Conservation (phyloP, 2,329 filamentous ascomycete species). For the Kalaharituber pfeilii region DNA sequence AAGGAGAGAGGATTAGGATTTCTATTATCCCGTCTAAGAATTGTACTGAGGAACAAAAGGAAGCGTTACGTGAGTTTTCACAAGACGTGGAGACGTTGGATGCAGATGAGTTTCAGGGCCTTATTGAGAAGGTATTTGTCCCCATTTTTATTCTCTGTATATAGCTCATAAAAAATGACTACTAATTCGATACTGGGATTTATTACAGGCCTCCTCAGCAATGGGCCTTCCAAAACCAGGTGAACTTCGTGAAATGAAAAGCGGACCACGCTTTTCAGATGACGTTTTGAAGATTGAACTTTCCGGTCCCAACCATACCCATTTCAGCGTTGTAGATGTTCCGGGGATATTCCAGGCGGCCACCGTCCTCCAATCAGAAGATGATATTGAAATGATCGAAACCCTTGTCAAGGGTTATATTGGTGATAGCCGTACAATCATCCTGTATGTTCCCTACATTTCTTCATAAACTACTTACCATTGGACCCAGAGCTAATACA, state of each 20-base stretch:
- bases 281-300: slow-evolving; percentile 22
- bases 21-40: slow-evolving; percentile 18
- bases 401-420: slow-evolving; percentile 20
- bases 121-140: slow-evolving; percentile 7
- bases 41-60: slow-evolving; percentile 7
- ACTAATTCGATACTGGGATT: neutral
- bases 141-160: too few relatives aligned
- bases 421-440: slow-evolving; percentile 20
- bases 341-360: slow-evolving; percentile 22
- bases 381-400: slow-evolving; percentile 19
- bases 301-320: slow-evolving; percentile 16
- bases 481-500: neutral
- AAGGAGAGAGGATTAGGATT: slow-evolving; percentile 15
- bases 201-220: slow-evolving; percentile 3
- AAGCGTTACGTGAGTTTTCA: slow-evolving; percentile 10
- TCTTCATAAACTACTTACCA: too few relatives aligned
- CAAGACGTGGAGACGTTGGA: slow-evolving; percentile 9
- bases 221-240: slow-evolving; percentile 20
- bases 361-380: slow-evolving; percentile 19
- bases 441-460: slow-evolving; percentile 16
- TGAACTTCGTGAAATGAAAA: slow-evolving; percentile 1
- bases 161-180: neutral
- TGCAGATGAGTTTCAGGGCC: slow-evolving; percentile 11
- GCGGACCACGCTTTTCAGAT: slow-evolving; percentile 17
- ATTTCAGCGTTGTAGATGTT: slow-evolving; percentile 22